Evolutionary conservation across 371 early-diverging fungal species (phyloP), one percentile per base, ranked within the genome.

Genomic region (Rhizopus stolonifer): DNA sequence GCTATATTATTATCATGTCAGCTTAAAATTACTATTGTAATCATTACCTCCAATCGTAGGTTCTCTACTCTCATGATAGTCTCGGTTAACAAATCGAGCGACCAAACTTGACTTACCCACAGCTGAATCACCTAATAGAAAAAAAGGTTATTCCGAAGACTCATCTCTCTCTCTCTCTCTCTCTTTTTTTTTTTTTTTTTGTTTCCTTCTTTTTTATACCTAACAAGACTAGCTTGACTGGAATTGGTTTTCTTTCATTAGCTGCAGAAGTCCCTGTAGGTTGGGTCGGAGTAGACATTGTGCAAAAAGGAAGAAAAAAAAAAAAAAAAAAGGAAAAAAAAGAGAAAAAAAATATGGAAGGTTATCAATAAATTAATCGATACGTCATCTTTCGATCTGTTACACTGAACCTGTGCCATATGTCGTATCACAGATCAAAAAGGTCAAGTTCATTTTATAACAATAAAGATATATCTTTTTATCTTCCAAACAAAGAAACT

Each of bases 31-130:
- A n/a, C n/a, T n/a, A n/a, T n/a, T n/a, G n/a, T n/a, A n/a, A n/a
- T n/a, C n/a, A n/a, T 46, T 47, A 88, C 91, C 91, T 68, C 98
- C 98, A 69, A 97, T 97, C 23, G 98, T 98, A 25, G 95, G 95
- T 62, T 96, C 98, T 74, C 93, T 89, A 72, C 95, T 93, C 52
- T 95, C 95, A 57, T 89, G 82, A 69, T 94, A 98, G 73, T 94
- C 89, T 70, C 93, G 87, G 70, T 92, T 93, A 26, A 94, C 94
- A 66, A 96, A 96, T 25, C 99, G 91, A 46, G 81, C 64, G 25
- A 84, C 86, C 34, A 89, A 69, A 75, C 87, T 87, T 19, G 92
- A 91, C 68, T 92, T 92, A 43, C 92, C 92, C 36, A 91, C 92
- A 46, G 90, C 92, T 18, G 92, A 89, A 65, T 91, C 92, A 43